These are phyloP conservation scores for Eimeria necatrix DNA, from an alignment of 169 alveolate species.

Conservation along the genomic window DNA sequence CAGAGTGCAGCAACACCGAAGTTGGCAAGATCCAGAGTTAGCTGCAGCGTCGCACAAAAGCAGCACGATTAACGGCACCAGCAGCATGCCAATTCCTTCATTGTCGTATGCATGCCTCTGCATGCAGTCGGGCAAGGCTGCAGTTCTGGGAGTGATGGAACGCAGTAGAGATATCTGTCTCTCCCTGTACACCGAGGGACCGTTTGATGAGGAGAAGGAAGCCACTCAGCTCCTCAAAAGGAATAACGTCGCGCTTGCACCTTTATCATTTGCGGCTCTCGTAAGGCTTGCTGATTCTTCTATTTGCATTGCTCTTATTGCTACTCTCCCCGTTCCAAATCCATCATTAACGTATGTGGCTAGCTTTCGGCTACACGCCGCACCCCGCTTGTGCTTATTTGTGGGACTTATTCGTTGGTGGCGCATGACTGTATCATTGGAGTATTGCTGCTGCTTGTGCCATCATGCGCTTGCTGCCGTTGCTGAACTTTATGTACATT, in stretches of 20 bases:
- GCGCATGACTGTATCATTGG: not conserved
- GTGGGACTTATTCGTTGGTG: not conserved
- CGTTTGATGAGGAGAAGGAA: conserved; percentile 78
- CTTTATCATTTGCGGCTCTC: conserved; percentile 73
- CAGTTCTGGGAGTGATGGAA: conserved; percentile 63
- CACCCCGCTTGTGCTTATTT: not conserved
- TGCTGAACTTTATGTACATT: not conserved
- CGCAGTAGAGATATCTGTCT: conserved; percentile 78
- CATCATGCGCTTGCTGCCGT: not conserved
- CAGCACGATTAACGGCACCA: not conserved
- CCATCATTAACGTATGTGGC: not conserved
- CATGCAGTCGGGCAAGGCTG: conserved; percentile 75
- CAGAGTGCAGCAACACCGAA: not conserved
- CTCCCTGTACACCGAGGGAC: conserved; percentile 58
- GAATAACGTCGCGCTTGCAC: conserved; percentile 68
- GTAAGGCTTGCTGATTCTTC: conserved; percentile 38
- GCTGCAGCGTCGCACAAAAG: conserved; percentile 9
- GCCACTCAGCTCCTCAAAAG: conserved; percentile 66
- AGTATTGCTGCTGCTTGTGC: not conserved
- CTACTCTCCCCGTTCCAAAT: not conserved
- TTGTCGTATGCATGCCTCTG: not conserved
- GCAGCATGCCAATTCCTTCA: not conserved
- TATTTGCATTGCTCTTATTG: not conserved
- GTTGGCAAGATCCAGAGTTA: not conserved
- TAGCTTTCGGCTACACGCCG: not conserved